phyloP scores from a whole-genome alignment of 179 eudicot species.

The Silene vulgaris region DNA sequence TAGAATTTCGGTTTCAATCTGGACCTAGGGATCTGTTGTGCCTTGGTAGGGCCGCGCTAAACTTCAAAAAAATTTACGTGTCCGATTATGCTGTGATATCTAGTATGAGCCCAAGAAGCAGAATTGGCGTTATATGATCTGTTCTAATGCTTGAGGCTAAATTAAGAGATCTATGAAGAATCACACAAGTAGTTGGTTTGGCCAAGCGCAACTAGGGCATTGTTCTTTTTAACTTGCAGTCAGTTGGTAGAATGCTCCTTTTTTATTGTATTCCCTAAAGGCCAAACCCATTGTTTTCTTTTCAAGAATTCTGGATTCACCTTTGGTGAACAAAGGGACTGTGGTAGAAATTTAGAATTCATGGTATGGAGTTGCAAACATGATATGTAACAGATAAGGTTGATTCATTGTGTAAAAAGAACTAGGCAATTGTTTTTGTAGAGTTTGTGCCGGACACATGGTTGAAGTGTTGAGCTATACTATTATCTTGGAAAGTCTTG shows the following conservation, averaged over 20 bases:
- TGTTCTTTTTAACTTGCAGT: background rate
- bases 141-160: background rate
- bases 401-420: background rate
- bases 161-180: background rate
- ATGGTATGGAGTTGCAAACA: background rate
- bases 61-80: background rate
- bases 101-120: background rate
- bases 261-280: constrained; percentile 7
- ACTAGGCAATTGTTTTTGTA: background rate
- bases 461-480: background rate
- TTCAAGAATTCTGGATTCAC: background rate
- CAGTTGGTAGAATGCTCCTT: constrained; percentile 1
- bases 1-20: background rate
- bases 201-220: background rate
- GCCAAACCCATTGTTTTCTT: background rate
- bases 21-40: background rate
- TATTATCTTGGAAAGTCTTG: background rate
- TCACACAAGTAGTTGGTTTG: background rate
- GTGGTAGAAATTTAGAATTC: background rate
- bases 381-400: background rate
- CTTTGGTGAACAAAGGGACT: background rate
- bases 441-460: background rate
- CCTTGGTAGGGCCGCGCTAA: background rate
- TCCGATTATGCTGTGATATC: background rate
- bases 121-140: background rate